A percentile compares a stretch with the other conserved stretches of the same genome.
Evolutionary conservation across 148 eudicot genomes (phyloP).

Genomic region (Polygonum maritimum): DNA sequence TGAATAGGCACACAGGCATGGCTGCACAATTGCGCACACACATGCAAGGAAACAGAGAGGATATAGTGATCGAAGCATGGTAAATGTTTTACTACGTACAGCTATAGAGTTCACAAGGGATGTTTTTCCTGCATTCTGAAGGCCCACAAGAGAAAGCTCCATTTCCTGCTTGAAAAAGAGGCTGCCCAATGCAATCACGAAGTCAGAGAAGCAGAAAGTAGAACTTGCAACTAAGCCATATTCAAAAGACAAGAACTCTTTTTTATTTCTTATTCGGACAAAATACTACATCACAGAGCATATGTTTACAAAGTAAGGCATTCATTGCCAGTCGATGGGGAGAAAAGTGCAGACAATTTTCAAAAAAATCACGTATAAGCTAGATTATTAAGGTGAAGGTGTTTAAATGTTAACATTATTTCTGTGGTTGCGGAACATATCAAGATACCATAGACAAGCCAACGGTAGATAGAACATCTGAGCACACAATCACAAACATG

Average conservation of each 20-base stretch:
- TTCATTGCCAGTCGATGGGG: not conserved
- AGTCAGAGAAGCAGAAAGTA: conserved; percentile 9
- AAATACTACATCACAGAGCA: not conserved
- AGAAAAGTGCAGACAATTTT: not conserved
- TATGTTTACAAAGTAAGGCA: not conserved
- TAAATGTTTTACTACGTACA: conserved; percentile 30
- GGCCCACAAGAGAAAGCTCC: conserved; percentile 91
- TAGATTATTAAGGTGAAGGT: not conserved
- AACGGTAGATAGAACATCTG: no score
- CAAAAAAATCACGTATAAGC: not conserved
- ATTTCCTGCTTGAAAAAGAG: conserved; percentile 87
- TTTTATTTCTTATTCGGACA: not conserved
- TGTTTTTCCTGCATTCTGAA: conserved; percentile 91
- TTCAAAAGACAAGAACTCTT: not conserved
- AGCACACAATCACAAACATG: no score
- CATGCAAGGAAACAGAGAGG: not conserved
- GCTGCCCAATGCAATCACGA: conserved; percentile 32
- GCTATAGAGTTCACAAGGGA: conserved; percentile 77
- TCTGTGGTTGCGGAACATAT: no score
- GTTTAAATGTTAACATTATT: no score
- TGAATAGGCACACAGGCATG: not conserved
- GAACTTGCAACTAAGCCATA: not conserved
- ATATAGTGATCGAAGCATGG: conserved; percentile 1
- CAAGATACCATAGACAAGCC: no score
- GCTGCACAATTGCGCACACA: not conserved